phyloP scores from a whole-genome alignment of 139 green algal species.

The Limnomonas spitsbergensis region DNA sequence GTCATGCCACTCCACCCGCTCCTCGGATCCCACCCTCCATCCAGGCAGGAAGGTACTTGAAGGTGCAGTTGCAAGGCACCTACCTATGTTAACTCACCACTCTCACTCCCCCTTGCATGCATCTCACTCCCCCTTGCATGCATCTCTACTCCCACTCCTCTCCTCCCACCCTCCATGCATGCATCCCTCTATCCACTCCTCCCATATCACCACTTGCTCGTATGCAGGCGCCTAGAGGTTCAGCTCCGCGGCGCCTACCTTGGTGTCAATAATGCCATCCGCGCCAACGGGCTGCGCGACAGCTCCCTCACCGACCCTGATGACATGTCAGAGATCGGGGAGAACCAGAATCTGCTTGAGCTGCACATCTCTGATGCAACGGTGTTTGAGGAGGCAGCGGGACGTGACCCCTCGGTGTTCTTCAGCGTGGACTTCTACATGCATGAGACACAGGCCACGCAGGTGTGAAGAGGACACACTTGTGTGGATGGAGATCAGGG shows the following conservation, averaged over 20 bases:
- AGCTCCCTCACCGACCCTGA: conserved; percentile 34
- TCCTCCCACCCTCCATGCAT: no score
- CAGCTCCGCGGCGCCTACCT: conserved; percentile 50
- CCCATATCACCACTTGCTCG: no score
- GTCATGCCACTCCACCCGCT: no score
- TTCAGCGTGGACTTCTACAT: conserved; percentile 57
- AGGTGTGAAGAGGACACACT: neutral
- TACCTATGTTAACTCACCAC: no score
- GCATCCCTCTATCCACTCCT: no score
- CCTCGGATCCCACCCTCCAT: no score
- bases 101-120: no score
- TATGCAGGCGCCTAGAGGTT: conserved; percentile 47
- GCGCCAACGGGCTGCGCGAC: conserved; percentile 26
- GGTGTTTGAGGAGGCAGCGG: conserved; percentile 42
- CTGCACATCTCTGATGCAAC: conserved; percentile 44
- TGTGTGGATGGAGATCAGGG: no score
- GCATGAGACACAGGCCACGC: conserved; percentile 53
- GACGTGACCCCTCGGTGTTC: conserved; percentile 48
- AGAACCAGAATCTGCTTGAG: conserved; percentile 51
- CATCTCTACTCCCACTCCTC: no score
- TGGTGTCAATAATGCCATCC: conserved; percentile 14
- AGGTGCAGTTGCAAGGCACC: no score
- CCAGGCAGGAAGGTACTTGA: no score
- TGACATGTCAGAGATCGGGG: conserved; percentile 42
- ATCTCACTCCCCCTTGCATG: no score